Percentiles rank a stretch among this genome's conserved stretches.
These are phyloP conservation scores for Moricandia arvensis DNA, from an alignment of 345 rosid genomes.

Conservation along the genomic window DNA sequence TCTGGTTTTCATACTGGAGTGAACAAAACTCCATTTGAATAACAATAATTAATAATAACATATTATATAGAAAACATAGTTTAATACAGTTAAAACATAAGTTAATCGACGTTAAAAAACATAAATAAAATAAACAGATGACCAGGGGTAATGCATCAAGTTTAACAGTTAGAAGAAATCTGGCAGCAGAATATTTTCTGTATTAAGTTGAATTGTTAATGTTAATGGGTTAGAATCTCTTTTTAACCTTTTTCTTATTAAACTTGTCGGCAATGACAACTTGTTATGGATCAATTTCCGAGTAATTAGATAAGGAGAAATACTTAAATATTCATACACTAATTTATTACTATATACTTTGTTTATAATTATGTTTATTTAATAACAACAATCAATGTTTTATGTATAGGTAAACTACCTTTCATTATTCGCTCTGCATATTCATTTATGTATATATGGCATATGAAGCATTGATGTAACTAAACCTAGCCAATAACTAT, in stretches of 20 bases:
- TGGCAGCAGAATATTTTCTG: slow-evolving; percentile 14
- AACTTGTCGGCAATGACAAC: slow-evolving; percentile 27
- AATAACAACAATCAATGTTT: background rate
- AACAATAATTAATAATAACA: too few relatives aligned
- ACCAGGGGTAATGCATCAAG: slow-evolving; percentile 13
- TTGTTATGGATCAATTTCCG: slow-evolving; percentile 31
- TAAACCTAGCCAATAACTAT: background rate
- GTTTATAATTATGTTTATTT: background rate
- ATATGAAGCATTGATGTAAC: background rate
- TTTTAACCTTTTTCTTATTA: slow-evolving; percentile 9
- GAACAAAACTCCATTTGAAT: too few relatives aligned
- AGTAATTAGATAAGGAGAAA: background rate
- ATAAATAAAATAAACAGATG: background rate
- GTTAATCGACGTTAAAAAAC: background rate
- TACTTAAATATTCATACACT: background rate
- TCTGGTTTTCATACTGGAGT: too few relatives aligned
- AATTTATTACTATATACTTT: background rate
- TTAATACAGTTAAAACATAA: background rate
- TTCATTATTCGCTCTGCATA: background rate
- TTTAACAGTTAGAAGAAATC: slow-evolving; percentile 8
- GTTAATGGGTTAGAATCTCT: slow-evolving; percentile 19
- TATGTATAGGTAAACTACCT: background rate
- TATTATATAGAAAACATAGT: too few relatives aligned
- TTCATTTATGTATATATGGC: background rate
- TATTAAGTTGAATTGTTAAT: slow-evolving; percentile 14